Conservation (phyloP, 345 rosid genomes). For the Eucalyptus regnans region DNA sequence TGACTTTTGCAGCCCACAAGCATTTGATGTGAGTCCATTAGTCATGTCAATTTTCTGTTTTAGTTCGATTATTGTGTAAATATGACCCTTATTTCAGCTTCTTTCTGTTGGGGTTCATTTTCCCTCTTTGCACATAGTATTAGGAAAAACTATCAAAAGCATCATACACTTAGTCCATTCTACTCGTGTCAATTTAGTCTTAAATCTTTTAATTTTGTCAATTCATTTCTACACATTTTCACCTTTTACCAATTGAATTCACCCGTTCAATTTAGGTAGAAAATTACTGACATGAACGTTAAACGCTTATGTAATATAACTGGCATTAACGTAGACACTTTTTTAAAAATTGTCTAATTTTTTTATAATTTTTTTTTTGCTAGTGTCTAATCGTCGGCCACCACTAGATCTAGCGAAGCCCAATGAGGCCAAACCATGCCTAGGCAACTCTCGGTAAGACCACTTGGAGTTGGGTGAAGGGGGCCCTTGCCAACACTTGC, state of each 20-base stretch:
- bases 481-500: rapidly evolving
- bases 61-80: not conserved
- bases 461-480: rapidly evolving
- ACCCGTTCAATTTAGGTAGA: too few relatives aligned
- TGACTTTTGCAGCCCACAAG: not conserved
- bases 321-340: too few relatives aligned
- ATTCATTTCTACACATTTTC: rapidly evolving
- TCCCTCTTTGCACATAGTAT: not conserved
- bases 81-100: not conserved
- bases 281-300: too few relatives aligned
- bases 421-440: not conserved
- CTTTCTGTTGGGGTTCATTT: not conserved
- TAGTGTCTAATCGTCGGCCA: too few relatives aligned
- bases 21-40: not conserved
- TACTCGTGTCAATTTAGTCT: rapidly evolving
- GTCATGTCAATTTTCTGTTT: not conserved
- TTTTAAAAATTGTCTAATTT: rapidly evolving
- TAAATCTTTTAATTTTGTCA: too few relatives aligned
- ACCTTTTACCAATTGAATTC: too few relatives aligned
- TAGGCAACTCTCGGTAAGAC: not conserved
- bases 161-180: rapidly evolving
- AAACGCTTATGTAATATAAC: too few relatives aligned
- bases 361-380: too few relatives aligned
- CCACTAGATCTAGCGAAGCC: rapidly evolving
- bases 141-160: not conserved